Evolutionary conservation across 2,329 filamentous ascomycete species (phyloP).

Genomic region (Pezicula radicicola): DNA sequence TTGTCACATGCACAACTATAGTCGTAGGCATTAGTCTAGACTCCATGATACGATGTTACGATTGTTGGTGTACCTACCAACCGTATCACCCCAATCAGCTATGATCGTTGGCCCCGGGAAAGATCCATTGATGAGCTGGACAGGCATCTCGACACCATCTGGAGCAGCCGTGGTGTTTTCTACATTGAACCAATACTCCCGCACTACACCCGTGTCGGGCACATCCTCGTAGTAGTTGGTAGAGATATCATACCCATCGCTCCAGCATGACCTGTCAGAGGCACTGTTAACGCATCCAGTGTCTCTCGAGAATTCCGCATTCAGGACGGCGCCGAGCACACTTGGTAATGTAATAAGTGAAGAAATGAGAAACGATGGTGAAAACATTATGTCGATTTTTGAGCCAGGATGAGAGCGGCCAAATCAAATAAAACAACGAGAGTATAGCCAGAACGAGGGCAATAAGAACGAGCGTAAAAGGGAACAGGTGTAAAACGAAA

Average conservation of each 20-base stretch:
- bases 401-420: too few relatives aligned
- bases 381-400: too few relatives aligned
- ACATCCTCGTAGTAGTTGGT: slow-evolving; percentile 35
- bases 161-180: slow-evolving; percentile 23
- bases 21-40: not conserved
- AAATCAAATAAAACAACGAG: too few relatives aligned
- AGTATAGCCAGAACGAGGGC: too few relatives aligned
- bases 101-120: slow-evolving; percentile 7
- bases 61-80: slow-evolving; percentile 31
- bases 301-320: too few relatives aligned
- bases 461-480: too few relatives aligned
- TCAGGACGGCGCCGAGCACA: too few relatives aligned
- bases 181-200: slow-evolving; percentile 31
- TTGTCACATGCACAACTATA: slow-evolving; percentile 15
- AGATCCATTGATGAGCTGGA: slow-evolving; percentile 27
- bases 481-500: too few relatives aligned
- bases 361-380: too few relatives aligned
- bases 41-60: not conserved
- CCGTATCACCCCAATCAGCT: slow-evolving; percentile 35
- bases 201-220: slow-evolving; percentile 45
- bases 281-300: slow-evolving; percentile 16
- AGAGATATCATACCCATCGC: slow-evolving; percentile 40
- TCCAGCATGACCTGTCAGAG: slow-evolving; percentile 34
- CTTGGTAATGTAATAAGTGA: too few relatives aligned
- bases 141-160: slow-evolving; percentile 26